A percentile compares a stretch with the other conserved stretches of the same genome.
These are phyloP conservation scores for Scheffersomyces amazonensis DNA, from an alignment of 805 yeast genomes.

Conservation along the genomic window DNA sequence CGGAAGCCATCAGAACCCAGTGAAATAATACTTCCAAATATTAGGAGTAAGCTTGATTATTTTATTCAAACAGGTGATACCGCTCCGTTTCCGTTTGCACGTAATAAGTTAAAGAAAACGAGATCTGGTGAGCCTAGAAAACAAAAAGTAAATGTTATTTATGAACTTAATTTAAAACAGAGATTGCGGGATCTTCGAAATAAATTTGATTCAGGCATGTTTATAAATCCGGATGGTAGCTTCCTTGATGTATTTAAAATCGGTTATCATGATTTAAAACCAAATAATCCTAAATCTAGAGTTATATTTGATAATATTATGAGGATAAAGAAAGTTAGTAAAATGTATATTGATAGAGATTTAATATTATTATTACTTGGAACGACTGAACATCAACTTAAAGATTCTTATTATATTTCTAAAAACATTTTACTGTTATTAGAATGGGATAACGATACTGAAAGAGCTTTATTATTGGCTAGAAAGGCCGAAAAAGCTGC, in stretches of 20 bases:
- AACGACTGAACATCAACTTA: slow-evolving; percentile 51
- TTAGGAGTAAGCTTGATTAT: slow-evolving; percentile 19
- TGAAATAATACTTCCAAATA: neutral
- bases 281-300: slow-evolving; percentile 13
- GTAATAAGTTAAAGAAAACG: no score
- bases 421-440: slow-evolving; percentile 53
- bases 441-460: slow-evolving; percentile 40
- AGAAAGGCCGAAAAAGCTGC: slow-evolving; percentile 41
- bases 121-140: no score
- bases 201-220: slow-evolving; percentile 23
- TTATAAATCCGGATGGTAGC: slow-evolving; percentile 23
- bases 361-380: slow-evolving; percentile 57
- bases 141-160: no score
- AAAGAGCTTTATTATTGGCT: slow-evolving; percentile 53
- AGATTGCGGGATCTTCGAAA: no score
- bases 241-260: slow-evolving; percentile 20
- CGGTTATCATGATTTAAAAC: slow-evolving; percentile 19
- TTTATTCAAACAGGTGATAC: slow-evolving; percentile 27
- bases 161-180: no score
- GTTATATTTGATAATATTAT: slow-evolving; percentile 27
- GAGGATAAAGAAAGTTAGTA: slow-evolving; percentile 19
- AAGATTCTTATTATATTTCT: slow-evolving; percentile 56
- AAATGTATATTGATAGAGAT: slow-evolving; percentile 37
- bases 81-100: neutral
- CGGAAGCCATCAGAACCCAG: neutral